phyloP scores from a whole-genome alignment of 2,329 filamentous ascomycete species.

The Beauveria rudraprayagi region DNA sequence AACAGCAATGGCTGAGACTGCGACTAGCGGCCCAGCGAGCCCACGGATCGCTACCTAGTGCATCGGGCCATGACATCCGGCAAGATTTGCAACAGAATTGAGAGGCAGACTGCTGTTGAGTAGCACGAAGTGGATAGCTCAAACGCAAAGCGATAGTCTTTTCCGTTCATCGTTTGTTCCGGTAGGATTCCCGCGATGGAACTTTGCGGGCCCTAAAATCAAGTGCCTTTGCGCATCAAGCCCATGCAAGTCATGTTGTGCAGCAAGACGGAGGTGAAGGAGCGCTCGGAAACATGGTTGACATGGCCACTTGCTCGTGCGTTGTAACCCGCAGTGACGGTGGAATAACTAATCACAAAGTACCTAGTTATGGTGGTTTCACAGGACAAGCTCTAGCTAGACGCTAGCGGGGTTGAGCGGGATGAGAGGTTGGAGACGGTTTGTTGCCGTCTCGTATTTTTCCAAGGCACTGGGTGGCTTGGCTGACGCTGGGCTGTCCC shows the following conservation, averaged over 20 bases:
- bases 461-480: slow-evolving; percentile 9
- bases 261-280: no score
- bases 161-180: no score
- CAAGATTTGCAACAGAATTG: no score
- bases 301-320: background rate
- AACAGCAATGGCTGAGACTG: background rate
- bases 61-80: background rate
- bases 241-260: no score
- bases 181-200: no score
- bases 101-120: no score
- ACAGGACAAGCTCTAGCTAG: background rate
- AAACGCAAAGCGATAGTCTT: no score
- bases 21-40: background rate
- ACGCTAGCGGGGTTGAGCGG: background rate
- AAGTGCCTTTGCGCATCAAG: no score
- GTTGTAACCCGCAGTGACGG: background rate
- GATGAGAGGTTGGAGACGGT: background rate
- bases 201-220: no score
- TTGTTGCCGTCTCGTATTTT: slow-evolving; percentile 5
- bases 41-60: background rate
- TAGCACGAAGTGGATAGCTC: no score
- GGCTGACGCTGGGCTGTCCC: slow-evolving; percentile 9
- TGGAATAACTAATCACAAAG: background rate
- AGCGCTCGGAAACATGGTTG: no score
- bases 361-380: background rate